Evolutionary conservation across 345 rosid genomes (phyloP).

Genomic region (Eucalyptus microcorys): DNA sequence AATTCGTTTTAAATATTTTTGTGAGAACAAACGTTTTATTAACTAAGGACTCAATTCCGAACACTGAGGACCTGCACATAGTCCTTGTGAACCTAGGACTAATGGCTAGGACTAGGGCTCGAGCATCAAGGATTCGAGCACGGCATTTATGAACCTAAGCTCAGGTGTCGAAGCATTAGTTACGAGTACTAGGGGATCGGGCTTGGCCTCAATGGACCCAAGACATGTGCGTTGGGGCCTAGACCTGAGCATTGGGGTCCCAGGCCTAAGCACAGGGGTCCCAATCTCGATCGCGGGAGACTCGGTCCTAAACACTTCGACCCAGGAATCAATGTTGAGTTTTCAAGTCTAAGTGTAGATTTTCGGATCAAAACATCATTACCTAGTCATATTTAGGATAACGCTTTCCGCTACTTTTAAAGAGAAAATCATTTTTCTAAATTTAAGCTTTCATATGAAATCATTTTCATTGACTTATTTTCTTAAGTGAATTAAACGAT

Average conservation of each 20-base stretch:
- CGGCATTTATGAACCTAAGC: not conserved
- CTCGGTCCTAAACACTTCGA: not conserved
- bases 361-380: fast-evolving
- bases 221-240: not conserved
- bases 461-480: too few relatives aligned
- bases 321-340: not conserved
- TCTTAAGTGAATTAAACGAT: too few relatives aligned
- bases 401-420: too few relatives aligned
- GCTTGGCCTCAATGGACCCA: not conserved
- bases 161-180: not conserved
- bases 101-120: not conserved
- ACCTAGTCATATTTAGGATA: not conserved
- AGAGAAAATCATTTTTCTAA: too few relatives aligned
- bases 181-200: fast-evolving
- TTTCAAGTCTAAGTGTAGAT: not conserved
- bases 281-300: fast-evolving
- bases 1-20: too few relatives aligned
- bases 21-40: not conserved
- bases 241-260: not conserved
- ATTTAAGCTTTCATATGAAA: not conserved
- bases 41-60: fast-evolving
- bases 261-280: not conserved
- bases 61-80: fast-evolving
- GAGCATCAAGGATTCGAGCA: not conserved
- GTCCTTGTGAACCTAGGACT: not conserved